phyloP scores from a whole-genome alignment of 805 yeast genomes.

The Pichia kluyveri region DNA sequence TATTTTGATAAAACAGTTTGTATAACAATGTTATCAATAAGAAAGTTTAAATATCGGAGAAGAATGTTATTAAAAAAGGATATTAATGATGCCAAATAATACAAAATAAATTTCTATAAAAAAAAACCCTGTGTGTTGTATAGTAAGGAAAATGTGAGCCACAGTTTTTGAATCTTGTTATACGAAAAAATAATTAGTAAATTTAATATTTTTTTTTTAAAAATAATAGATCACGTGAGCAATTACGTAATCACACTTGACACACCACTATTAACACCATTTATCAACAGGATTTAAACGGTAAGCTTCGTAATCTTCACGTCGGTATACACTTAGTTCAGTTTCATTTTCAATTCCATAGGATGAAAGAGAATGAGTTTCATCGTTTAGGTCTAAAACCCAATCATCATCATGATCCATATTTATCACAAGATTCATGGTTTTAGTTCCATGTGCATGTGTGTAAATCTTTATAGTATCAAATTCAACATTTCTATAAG shows the following conservation, averaged over 20 bases:
- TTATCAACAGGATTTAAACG: conserved; percentile 62
- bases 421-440: conserved; percentile 86
- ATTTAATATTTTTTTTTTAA: too few relatives aligned
- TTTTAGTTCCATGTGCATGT: conserved; percentile 90
- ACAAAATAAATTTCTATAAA: not conserved
- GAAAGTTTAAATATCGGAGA: too few relatives aligned
- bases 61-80: too few relatives aligned
- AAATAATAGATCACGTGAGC: conserved; percentile 1
- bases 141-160: too few relatives aligned
- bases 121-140: not conserved
- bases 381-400: conserved; percentile 66
- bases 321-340: conserved; percentile 76
- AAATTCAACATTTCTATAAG: conserved; percentile 67
- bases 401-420: conserved; percentile 71
- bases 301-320: conserved; percentile 53
- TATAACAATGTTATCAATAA: too few relatives aligned
- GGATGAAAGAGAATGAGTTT: conserved; percentile 37
- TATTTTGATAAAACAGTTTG: not conserved
- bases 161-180: too few relatives aligned
- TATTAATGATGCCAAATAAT: too few relatives aligned
- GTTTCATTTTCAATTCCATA: not conserved
- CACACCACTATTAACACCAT: conserved; percentile 3
- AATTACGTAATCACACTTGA: not conserved
- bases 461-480: conserved; percentile 82
- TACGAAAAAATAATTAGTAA: too few relatives aligned